A percentile compares a stretch with the other conserved stretches of the same genome.
phyloP scores from a whole-genome alignment of 2,329 filamentous ascomycete species.

The Fusarium protoensiforme region DNA sequence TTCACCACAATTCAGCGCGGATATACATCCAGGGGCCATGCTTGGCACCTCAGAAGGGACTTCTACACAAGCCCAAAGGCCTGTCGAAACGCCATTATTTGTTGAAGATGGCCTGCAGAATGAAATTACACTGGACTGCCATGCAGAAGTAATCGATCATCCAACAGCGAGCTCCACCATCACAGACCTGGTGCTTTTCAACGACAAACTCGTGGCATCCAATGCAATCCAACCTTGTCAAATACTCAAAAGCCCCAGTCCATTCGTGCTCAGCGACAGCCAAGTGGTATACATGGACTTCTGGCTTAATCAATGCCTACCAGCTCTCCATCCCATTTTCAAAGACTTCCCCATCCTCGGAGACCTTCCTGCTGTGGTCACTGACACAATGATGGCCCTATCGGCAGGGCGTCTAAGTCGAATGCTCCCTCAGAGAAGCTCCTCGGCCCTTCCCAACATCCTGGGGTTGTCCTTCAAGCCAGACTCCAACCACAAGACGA shows the following conservation, averaged over 20 bases:
- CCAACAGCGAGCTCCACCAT: background rate
- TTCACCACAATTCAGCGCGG: background rate
- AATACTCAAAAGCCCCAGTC: background rate
- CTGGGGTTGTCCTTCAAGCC: slow-evolving; percentile 1
- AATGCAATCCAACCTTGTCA: background rate
- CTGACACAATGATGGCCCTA: slow-evolving; percentile 6
- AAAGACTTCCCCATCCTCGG: background rate
- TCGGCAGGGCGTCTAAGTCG: slow-evolving; percentile 22
- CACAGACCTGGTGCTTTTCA: background rate
- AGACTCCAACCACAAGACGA: background rate
- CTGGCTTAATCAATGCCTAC: slow-evolving; percentile 14
- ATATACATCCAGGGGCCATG: no score
- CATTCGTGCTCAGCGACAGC: background rate
- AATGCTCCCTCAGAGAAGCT: slow-evolving; percentile 3
- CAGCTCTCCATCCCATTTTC: slow-evolving; percentile 10
- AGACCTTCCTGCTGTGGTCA: background rate
- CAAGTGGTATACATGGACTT: slow-evolving; percentile 5
- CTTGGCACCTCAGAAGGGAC: background rate
- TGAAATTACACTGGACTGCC: background rate
- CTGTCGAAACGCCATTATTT: background rate
- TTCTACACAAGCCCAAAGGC: background rate
- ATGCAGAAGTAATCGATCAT: background rate
- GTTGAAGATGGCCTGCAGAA: background rate
- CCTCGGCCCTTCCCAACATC: background rate
- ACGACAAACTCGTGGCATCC: background rate